Evolutionary conservation across 257 asterid species (phyloP).

Genomic region (Przewalskia tangutica): DNA sequence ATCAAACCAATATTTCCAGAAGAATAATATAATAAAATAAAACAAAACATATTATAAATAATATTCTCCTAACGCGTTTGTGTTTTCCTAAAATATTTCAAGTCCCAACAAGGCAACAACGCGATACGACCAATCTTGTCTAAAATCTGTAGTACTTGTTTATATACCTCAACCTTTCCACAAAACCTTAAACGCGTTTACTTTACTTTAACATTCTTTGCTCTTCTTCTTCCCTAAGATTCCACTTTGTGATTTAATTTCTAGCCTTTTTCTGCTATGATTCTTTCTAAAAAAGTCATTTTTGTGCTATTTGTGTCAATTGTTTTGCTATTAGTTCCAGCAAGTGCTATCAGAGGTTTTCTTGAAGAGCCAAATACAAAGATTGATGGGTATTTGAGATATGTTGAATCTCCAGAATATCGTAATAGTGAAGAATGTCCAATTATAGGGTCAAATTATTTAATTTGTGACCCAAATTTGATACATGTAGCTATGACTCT

Average conservation of each 20-base stretch:
- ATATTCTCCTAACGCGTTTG: slow-evolving; percentile 6
- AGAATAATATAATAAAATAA: neutral
- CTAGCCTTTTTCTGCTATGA: neutral
- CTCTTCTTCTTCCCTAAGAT: neutral
- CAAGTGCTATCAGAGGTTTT: slow-evolving; percentile 15
- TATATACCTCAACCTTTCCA: neutral
- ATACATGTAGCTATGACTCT: slow-evolving; percentile 57
- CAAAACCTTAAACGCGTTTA: neutral
- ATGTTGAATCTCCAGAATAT: slow-evolving; percentile 30
- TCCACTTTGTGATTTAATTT: neutral
- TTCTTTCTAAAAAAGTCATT: neutral
- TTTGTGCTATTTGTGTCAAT: slow-evolving; percentile 3
- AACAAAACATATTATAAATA: neutral
- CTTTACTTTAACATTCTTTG: neutral
- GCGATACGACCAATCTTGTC: slow-evolving; percentile 1
- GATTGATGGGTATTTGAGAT: slow-evolving; percentile 6
- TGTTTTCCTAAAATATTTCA: neutral
- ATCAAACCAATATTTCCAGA: neutral
- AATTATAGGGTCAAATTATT: neutral
- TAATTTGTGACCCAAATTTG: slow-evolving; percentile 26
- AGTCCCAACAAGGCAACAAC: neutral
- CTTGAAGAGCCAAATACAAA: neutral
- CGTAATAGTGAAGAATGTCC: slow-evolving; percentile 25
- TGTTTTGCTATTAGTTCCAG: slow-evolving; percentile 12
- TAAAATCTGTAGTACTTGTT: neutral